A percentile compares a stretch with the other conserved stretches of the same genome.
Conservation (phyloP, 257 asterid species). For the Capsicum rhomboideum region DNA sequence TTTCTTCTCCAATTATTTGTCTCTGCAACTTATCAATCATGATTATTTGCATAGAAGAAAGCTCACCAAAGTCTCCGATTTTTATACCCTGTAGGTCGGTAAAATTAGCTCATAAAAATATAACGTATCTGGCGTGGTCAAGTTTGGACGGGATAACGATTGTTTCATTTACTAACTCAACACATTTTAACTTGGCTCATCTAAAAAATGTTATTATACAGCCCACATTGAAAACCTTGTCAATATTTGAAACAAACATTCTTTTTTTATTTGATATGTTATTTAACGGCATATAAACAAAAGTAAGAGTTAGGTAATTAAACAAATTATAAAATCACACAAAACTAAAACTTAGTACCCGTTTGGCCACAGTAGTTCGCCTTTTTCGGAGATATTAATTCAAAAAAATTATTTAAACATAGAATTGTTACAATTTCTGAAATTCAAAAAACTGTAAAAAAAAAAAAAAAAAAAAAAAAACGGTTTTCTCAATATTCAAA, state of each 20-base stretch:
- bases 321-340: neutral
- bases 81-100: neutral
- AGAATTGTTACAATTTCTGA: no score
- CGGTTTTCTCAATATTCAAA: no score
- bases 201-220: neutral
- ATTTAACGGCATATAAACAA: neutral
- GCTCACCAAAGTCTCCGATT: constrained; percentile 1
- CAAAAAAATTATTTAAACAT: no score
- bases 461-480: no score
- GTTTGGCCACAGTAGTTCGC: no score
- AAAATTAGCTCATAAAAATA: neutral
- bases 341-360: neutral
- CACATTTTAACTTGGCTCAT: neutral
- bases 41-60: constrained; percentile 4
- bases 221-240: neutral
- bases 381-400: no score
- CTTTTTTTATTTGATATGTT: neutral
- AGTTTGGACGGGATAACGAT: neutral
- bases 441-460: no score
- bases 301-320: neutral
- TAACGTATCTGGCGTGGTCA: fast-evolving
- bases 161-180: neutral
- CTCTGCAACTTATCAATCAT: constrained; percentile 15
- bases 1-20: constrained; percentile 9
- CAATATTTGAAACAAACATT: neutral